Evolutionary conservation across 192 early-diverging fungal genomes (phyloP).

Genomic region (Anaeromyces robustus): DNA sequence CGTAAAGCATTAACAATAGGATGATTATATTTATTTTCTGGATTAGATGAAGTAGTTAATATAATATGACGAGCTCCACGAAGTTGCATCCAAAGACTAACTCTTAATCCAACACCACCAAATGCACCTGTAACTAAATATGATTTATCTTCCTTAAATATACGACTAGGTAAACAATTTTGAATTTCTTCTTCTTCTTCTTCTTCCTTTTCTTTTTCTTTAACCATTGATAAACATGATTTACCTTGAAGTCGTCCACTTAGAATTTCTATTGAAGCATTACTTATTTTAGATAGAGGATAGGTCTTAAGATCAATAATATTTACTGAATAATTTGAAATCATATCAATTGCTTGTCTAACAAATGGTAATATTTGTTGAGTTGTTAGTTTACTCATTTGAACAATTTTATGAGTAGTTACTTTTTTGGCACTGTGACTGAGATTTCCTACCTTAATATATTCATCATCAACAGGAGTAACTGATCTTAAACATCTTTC

Average conservation of each 20-base stretch:
- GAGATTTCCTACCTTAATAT: neutral
- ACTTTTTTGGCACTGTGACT: neutral
- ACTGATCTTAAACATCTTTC: too few relatives aligned
- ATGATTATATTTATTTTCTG: neutral
- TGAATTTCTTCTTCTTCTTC: neutral
- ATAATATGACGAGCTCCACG: neutral
- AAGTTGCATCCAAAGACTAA: neutral
- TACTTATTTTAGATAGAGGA: neutral
- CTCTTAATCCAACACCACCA: neutral
- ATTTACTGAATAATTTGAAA: neutral
- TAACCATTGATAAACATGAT: neutral
- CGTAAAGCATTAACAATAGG: neutral
- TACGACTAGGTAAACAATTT: neutral
- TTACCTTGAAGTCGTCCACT: neutral
- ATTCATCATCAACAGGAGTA: neutral
- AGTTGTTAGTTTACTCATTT: neutral
- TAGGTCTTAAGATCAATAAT: neutral
- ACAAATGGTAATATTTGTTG: neutral
- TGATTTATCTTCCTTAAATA: neutral
- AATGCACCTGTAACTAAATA: neutral
- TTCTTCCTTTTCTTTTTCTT: neutral
- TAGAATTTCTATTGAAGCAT: neutral
- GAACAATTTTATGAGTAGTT: neutral
- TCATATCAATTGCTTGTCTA: neutral
- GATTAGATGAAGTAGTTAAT: neutral